Conservation (phyloP, 805 yeast species). For the Candida railenensis region DNA sequence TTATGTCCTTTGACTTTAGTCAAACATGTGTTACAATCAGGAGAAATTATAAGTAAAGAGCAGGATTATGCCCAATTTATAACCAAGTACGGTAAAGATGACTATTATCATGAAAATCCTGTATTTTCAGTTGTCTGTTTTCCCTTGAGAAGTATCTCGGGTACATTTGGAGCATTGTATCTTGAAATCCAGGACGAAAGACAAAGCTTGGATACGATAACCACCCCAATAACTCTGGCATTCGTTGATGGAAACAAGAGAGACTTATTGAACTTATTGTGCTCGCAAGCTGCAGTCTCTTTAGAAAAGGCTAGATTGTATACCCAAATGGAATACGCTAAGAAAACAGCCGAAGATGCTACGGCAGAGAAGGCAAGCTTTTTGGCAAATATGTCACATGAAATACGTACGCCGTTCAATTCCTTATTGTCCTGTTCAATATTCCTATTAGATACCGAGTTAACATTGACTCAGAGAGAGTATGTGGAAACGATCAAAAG, state of each 20-base stretch:
- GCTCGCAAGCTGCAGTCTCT: conserved; percentile 54
- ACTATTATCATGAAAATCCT: conserved; percentile 35
- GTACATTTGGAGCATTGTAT: conserved; percentile 46
- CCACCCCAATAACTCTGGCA: conserved; percentile 4
- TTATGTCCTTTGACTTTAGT: conserved; percentile 43
- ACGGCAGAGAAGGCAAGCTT: conserved; percentile 55
- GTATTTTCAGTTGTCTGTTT: conserved; percentile 41
- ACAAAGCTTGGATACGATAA: not conserved
- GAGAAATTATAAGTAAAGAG: conserved; percentile 33
- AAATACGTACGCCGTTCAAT: conserved; percentile 56
- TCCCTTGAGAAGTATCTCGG: conserved; percentile 43
- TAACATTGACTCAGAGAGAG: conserved; percentile 43
- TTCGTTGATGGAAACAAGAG: conserved; percentile 31
- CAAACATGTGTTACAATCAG: conserved; percentile 35
- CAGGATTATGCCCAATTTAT: conserved; percentile 35
- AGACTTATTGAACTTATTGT: conserved; percentile 42
- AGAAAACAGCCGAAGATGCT: conserved; percentile 48
- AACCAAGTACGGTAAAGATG: conserved; percentile 34
- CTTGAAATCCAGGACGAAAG: conserved; percentile 25
- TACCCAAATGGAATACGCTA: conserved; percentile 45
- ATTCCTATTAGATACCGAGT: conserved; percentile 47
- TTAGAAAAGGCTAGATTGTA: conserved; percentile 47
- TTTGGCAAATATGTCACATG: conserved; percentile 48
- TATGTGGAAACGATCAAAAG: conserved; percentile 52
- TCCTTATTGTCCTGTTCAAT: conserved; percentile 49